Evolutionary conservation across 768 basidiomycete species (phyloP), one percentile per base, ranked within the genome.

Genomic region (Mycena vitilis): DNA sequence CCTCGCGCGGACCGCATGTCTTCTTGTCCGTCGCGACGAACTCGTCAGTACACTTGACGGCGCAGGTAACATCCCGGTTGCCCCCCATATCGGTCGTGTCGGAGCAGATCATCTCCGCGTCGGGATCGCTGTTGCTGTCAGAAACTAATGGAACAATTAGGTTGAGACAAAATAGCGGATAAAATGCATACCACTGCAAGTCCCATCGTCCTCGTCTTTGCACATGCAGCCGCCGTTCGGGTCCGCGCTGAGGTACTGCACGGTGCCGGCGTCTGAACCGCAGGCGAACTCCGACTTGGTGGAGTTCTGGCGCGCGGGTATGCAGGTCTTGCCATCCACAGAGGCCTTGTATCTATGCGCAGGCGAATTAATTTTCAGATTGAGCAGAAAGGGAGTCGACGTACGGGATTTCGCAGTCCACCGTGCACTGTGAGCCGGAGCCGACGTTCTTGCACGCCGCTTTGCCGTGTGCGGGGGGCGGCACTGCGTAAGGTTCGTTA

Each of bases 41-140:
- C 0, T 5, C 10, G 13, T 42, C 60, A 16, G 51, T 20, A 40
- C 61, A 63, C n/a, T 63, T 44, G 23, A 55, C 61, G 3, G 52
- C 44, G 18, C 61, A 63, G n/a, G 45, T 63, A 42, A 63, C 61
- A 15, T 63, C 53, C 42, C 61, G 61, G 11, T 12, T 37, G 30
- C 61, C 61, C 3, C 2, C 9, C 5, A 6, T 2, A 22, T 47
- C 42, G 20, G 61, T 63, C 13, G 52, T 54, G n/a, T 63, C 61
- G 4, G 42, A 45, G 53, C 61, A 63, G 38, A 37, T 54, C 61
- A 54, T 54, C 44, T 63, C 61, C n/a, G 61, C 61, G 34, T 54
- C 61, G 11, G 12, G 36, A 18, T 63, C 61, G 4, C 30, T 30
- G 30, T 30, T 30, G 30, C 30, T 30, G 30, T 2, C 30, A 30